These are phyloP conservation scores for Trichoderma gracile DNA, from an alignment of 2,329 filamentous ascomycete genomes.

Conservation along the genomic window DNA sequence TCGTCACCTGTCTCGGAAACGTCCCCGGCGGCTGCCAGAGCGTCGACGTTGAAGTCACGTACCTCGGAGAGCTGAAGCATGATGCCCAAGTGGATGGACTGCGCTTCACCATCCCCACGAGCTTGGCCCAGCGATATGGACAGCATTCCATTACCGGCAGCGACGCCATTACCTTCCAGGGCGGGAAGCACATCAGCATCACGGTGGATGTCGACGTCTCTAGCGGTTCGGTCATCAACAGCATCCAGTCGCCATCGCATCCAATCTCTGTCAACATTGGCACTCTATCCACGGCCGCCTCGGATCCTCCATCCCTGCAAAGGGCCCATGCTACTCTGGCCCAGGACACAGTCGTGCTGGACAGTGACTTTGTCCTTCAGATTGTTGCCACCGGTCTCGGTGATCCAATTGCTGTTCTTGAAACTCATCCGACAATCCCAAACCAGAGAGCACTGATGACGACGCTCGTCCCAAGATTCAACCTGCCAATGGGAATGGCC, in stretches of 20 bases:
- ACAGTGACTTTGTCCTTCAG: conserved; percentile 67
- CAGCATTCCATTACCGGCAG: background rate
- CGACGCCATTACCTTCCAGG: background rate
- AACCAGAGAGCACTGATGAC: conserved; percentile 68
- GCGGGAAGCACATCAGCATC: conserved; percentile 31
- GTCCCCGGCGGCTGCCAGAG: conserved; percentile 57
- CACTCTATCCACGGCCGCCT: conserved; percentile 45
- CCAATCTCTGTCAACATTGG: conserved; percentile 67
- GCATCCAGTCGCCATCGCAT: conserved; percentile 67
- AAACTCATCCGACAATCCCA: conserved; percentile 62
- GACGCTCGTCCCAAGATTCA: conserved; percentile 69
- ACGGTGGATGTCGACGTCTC: conserved; percentile 49
- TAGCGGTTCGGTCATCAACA: conserved; percentile 56
- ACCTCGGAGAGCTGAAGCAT: conserved; percentile 71
- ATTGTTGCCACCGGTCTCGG: conserved; percentile 61
- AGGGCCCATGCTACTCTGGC: conserved; percentile 64
- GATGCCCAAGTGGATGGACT: conserved; percentile 68
- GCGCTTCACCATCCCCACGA: conserved; percentile 67
- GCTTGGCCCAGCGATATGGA: conserved; percentile 68
- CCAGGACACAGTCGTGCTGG: conserved; percentile 53
- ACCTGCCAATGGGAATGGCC: conserved; percentile 53
- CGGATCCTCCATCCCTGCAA: conserved; percentile 53
- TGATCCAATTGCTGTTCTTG: conserved; percentile 64
- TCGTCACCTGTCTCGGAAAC: conserved; percentile 68
- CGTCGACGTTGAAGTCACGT: conserved; percentile 62